A percentile compares a stretch with the other conserved stretches of the same genome.
Evolutionary conservation across 2,329 filamentous ascomycete species (phyloP).

Genomic region (Knoxdaviesia proteae): DNA sequence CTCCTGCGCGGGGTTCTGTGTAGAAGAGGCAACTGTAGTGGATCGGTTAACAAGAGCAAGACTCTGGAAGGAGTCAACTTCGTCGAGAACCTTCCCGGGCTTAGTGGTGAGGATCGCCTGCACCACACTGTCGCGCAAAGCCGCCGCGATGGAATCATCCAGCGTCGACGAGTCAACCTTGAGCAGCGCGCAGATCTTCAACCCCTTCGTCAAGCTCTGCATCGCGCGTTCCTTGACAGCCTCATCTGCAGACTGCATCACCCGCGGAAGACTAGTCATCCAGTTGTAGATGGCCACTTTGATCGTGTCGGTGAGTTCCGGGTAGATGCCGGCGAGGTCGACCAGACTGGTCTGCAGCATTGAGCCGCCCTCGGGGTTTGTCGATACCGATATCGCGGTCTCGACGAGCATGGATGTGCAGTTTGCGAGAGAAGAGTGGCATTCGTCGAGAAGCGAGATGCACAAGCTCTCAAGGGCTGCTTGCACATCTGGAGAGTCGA

Average conservation of each 20-base stretch:
- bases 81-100: constrained; percentile 11
- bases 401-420: constrained; percentile 58
- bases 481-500: constrained; percentile 49
- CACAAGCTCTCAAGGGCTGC: constrained; percentile 50
- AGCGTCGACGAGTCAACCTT: constrained; percentile 45
- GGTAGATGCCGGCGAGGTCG: constrained; percentile 41
- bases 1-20: constrained; percentile 2
- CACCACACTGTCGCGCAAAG: constrained; percentile 54
- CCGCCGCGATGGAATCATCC: constrained; percentile 43
- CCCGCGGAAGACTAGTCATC: constrained; percentile 57
- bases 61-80: constrained; percentile 8
- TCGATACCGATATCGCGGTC: constrained; percentile 52
- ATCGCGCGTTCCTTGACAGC: constrained; percentile 52
- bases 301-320: constrained; percentile 39
- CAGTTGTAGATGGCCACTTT: constrained; percentile 60
- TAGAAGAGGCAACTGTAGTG: background rate
- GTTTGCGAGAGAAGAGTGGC: constrained; percentile 48
- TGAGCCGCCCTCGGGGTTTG: constrained; percentile 11
- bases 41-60: constrained; percentile 1
- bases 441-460: constrained; percentile 56
- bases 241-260: constrained; percentile 74
- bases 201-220: constrained; percentile 54
- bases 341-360: constrained; percentile 28
- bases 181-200: constrained; percentile 41
- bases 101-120: constrained; percentile 9